Evolutionary conservation across 768 basidiomycete genomes (phyloP), one percentile per base, ranked within the genome.

Genomic region (Gymnopilus junonius): DNA sequence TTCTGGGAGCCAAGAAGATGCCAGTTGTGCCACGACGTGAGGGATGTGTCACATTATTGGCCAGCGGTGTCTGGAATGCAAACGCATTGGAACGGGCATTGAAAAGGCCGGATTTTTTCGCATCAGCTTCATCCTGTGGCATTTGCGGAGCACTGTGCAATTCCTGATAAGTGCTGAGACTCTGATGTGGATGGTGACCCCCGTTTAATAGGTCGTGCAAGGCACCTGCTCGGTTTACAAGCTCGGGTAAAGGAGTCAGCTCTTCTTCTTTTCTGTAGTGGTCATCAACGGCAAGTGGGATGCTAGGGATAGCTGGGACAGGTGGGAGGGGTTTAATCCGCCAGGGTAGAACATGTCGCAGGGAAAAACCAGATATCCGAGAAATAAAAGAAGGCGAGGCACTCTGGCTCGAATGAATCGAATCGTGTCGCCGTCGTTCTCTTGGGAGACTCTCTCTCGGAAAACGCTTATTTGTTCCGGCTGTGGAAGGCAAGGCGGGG

Each of bases 261-360:
- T 82, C 79, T 50, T 88, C 88, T 46, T 71, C 73, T 60, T 76
- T 79, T 46, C 77, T 76, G 65, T 80, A 75, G 37, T 78, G 79
- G 57, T 71, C 73, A 62, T 84, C 83, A 12, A 71, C 70, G 2
- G 78, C 72, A 34, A 85, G 67, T 8, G 84, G 73, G 20, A 82
- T 80, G 50, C 81, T 73, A 2, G 85, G 82, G 14, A 85, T 79
- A 20, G 73, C 75, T 15, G 88, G 88, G 25, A 89, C 79, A 1
- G 86, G 87, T 7, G 88, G 87, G 15, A 89, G 73, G 3, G 87
- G 86, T 69, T 88, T 88, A 25, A 70, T 65, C 61, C 79, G 76
- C 83, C 84, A 80, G 32, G 72, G 63, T 54, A 83, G 67, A 37
- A 77, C 69, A 31, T 75, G 76, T 35, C 71, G 71, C 37, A 81